Base-by-base conservation (phyloP, 2,329 filamentous ascomycete genomes). In the Aspergillus eucalypticola region DNA sequence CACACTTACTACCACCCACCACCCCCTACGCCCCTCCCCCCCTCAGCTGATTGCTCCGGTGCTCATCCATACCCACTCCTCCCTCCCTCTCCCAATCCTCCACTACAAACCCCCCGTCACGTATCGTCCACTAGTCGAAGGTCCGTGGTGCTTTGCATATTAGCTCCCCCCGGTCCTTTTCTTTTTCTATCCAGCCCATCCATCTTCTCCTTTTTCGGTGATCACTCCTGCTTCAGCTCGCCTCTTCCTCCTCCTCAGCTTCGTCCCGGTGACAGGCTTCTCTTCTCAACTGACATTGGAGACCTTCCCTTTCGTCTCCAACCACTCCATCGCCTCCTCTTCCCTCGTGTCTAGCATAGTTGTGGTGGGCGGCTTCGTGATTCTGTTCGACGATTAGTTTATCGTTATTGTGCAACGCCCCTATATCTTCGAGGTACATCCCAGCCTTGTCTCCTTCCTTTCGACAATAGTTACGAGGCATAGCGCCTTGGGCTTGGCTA, bases 31-130 rank as follows among this genome's bases (percentile, higher is more conserved):
- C 61, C 59, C 61, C 65, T 59, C 60, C 60, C 39, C 39, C 60
- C 52, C 65, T 68, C 66, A 68, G 66, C 66, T 68, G 66, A 68
- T 68, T 67, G 65, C 66, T 66, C 60, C 63, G 64, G 61, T 64
- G 64, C 64, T 62, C 64, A 66, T 67, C 62, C 61, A 59, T 63
- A 61, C 58, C 64, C 64, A 61, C 65, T 54, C 55, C 61, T 55
- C 58, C 54, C 39, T 46, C 53, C 58, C 48, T 44, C 23, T 52
- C 23, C 49, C 46, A 35, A 35, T 35, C 32, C 32, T 35, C 32
- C 32, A 35, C 32, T 35, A 35, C 32, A 35, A 35, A 35, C 53
- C 57, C 58, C 52, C 61, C 56, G 50, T 64, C 59, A 60, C 60
- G 48, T 56, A 63, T 56, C 51, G 58, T 53, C 50, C 48, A 60